Evolutionary conservation across 176 grass and related monocot species (phyloP).

Genomic region (Neostapfia colusana): DNA sequence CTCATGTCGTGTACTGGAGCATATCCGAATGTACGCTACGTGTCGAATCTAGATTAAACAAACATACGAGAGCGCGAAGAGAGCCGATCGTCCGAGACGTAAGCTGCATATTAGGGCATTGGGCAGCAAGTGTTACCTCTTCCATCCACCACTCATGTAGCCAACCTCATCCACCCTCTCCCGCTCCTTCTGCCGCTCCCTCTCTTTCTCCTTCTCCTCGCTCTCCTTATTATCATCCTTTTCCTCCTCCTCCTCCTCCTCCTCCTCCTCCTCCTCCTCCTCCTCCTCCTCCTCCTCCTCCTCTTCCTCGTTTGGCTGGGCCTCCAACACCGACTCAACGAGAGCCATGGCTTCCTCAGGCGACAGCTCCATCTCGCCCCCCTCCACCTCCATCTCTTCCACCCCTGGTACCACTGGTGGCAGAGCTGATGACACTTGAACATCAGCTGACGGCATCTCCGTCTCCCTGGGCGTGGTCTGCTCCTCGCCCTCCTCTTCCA

Average conservation of each 20-base stretch:
- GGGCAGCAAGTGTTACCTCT: constrained; percentile 62
- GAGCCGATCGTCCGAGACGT: background rate
- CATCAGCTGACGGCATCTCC: background rate
- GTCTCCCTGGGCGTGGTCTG: constrained; percentile 10
- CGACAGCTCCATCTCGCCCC: constrained; percentile 21
- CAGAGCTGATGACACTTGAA: constrained; percentile 31
- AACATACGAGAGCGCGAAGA: background rate
- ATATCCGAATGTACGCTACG: background rate
- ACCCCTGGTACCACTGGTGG: background rate
- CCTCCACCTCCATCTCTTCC: constrained; percentile 21
- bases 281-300: constrained; percentile 39
- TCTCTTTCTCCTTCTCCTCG: constrained; percentile 26
- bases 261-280: background rate
- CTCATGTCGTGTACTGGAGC: background rate
- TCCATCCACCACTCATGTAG: constrained; percentile 88
- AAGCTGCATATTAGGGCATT: constrained; percentile 3
- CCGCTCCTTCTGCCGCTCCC: constrained; percentile 40
- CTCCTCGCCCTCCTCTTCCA: constrained; percentile 27
- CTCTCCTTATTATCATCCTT: constrained; percentile 25
- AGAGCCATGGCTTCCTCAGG: constrained; percentile 12
- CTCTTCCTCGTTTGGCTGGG: background rate
- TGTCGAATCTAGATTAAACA: constrained; percentile 25
- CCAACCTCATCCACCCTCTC: constrained; percentile 62
- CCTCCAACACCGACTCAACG: background rate
- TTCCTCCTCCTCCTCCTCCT: constrained; percentile 32